Conservation (phyloP, 192 early-diverging fungal species). For the Mortierella antarctica region DNA sequence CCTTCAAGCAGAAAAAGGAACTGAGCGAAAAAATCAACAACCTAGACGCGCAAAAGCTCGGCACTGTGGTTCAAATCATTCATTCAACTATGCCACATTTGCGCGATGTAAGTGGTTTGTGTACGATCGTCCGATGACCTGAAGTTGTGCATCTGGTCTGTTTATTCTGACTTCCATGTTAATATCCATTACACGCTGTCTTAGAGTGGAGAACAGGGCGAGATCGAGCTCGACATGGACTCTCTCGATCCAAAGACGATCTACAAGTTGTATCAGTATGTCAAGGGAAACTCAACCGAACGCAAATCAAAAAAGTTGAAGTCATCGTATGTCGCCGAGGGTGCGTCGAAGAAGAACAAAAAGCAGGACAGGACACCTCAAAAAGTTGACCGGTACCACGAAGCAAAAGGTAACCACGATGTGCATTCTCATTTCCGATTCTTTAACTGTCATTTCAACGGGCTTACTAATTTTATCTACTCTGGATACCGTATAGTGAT, state of each 20-base stretch:
- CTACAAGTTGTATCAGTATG: constrained; percentile 88
- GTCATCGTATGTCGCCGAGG: constrained; percentile 57
- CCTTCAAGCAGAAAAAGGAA: constrained; percentile 90
- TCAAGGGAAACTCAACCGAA: constrained; percentile 65
- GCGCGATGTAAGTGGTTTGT: constrained; percentile 56
- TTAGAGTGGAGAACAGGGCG: constrained; percentile 73
- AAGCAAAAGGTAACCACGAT: constrained; percentile 20
- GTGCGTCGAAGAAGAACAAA: constrained; percentile 57
- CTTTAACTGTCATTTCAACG: no score
- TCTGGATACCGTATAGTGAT: no score
- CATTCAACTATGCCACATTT: constrained; percentile 68
- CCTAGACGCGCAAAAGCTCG: constrained; percentile 71
- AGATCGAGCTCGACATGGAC: constrained; percentile 98
- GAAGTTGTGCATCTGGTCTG: neutral
- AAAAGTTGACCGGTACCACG: constrained; percentile 48
- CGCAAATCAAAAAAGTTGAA: constrained; percentile 59
- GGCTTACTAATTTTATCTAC: no score
- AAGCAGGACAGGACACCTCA: constrained; percentile 58
- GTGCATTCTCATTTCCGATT: no score
- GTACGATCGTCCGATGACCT: neutral
- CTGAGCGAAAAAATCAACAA: constrained; percentile 76
- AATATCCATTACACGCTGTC: neutral
- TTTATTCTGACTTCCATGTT: neutral
- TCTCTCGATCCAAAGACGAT: constrained; percentile 84
- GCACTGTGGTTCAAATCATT: constrained; percentile 80